phyloP scores from a whole-genome alignment of 2,329 filamentous ascomycete genomes.

The Zymoseptoria passerinii region DNA sequence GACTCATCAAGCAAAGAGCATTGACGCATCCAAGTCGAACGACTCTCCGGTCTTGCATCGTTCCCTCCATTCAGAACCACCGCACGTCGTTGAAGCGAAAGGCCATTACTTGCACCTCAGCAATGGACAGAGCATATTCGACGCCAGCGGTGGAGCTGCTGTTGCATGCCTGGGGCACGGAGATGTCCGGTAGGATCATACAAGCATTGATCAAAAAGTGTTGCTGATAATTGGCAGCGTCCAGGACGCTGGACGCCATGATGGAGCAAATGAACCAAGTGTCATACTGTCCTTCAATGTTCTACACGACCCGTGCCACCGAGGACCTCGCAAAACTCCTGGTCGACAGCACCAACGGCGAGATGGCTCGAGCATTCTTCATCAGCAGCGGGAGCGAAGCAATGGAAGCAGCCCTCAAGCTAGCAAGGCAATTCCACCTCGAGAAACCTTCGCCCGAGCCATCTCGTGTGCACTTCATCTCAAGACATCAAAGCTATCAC shows the following conservation, averaged over 20 bases:
- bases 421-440: slow-evolving; percentile 58
- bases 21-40: slow-evolving; percentile 1
- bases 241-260: slow-evolving; percentile 51
- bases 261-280: slow-evolving; percentile 50
- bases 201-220: not conserved
- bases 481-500: slow-evolving; percentile 59
- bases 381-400: slow-evolving; percentile 57
- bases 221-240: slow-evolving; percentile 33
- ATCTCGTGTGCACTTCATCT: slow-evolving; percentile 53
- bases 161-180: slow-evolving; percentile 65
- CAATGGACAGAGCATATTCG: slow-evolving; percentile 55
- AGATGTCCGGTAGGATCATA: slow-evolving; percentile 39
- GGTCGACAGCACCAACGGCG: slow-evolving; percentile 43
- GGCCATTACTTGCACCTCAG: slow-evolving; percentile 46
- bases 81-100: slow-evolving; percentile 40
- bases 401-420: slow-evolving; percentile 59
- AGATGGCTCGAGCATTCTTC: slow-evolving; percentile 49
- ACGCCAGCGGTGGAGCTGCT: slow-evolving; percentile 65
- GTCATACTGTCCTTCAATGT: slow-evolving; percentile 51
- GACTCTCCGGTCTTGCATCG: slow-evolving; percentile 42
- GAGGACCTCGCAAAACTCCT: slow-evolving; percentile 47
- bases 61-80: slow-evolving; percentile 40
- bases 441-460: slow-evolving; percentile 47
- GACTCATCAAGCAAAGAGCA: not conserved
- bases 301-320: slow-evolving; percentile 48